Evolutionary conservation across 1,284 basidiomycete genomes (phyloP), one percentile per base, ranked within the genome.

Genomic region (Megacollybia platyphylla): DNA sequence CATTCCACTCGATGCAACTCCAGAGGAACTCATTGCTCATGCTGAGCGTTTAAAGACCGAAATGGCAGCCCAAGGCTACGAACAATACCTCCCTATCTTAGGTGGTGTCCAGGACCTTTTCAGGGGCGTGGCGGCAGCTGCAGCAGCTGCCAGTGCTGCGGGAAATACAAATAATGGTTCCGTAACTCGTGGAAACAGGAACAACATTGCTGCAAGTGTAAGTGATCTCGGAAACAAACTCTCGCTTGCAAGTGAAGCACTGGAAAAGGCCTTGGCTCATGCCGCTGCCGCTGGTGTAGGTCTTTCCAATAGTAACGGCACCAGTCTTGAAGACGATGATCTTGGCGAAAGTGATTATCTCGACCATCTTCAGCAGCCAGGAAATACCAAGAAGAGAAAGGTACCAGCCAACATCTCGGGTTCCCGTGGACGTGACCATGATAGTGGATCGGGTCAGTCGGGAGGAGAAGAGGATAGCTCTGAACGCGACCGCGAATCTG

Each of bases 341-440:
- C 61, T 67, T 30, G 72, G 62, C 5, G 73, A 73, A 38, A 71
- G 66, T 8, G 78, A 82, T 55, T 76, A 76, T 50, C 55, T 67
- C 29, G 79, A 83, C 57, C 79, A 79, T 53, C 57, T 78, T 31
- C 74, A 71, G 48, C 81, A 83, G 49, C 80, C 76, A 5, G 80
- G 79, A n/a, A 87, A 87, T 54, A 81, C 82, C 36, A 87, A 87
- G 71, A 87, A 87, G 63, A 69, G 84, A 41, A 87, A 87, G 56
- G 85, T 87, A 8, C 84, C 85, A 3, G 62, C 63, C 10, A 63
- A 66, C 52, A 53, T 56, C 34, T 55, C 57, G 15, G 49, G 51
- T 32, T 24, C 9, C 11, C 28, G 30, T 31, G 34, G 35, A n/a
- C n/a, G 64, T 39, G 67, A 64, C 15, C 56, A 57, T 41, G 65